A percentile compares a stretch with the other conserved stretches of the same genome.
phyloP scores from a whole-genome alignment of 2,329 filamentous ascomycete species.

The Fusarium palustre region DNA sequence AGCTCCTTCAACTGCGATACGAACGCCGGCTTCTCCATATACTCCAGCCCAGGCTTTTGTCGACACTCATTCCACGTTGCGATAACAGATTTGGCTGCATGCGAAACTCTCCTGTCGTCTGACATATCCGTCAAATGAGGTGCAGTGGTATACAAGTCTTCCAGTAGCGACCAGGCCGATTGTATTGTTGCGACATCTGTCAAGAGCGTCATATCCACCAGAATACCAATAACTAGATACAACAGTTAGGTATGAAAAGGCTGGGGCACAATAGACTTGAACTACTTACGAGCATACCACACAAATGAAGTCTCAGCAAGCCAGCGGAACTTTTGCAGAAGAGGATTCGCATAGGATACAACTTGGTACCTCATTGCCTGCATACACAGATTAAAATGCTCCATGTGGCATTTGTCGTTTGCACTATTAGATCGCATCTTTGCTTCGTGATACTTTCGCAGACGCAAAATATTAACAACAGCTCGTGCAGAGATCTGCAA shows the following conservation, averaged over 20 bases:
- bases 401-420: conserved; percentile 11
- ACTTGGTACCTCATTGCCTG: conserved; percentile 17
- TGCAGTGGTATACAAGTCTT: conserved; percentile 2
- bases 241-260: neutral
- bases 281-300: conserved; percentile 23
- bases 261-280: fast-evolving
- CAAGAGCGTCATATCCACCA: conserved; percentile 19
- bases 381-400: conserved; percentile 26
- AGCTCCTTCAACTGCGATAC: conserved; percentile 6
- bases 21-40: conserved; percentile 15
- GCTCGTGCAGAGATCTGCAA: conserved; percentile 18
- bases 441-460: conserved; percentile 15
- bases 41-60: conserved; percentile 4
- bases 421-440: neutral
- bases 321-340: conserved; percentile 8
- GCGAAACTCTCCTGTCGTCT: conserved; percentile 13
- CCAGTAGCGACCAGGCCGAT: conserved; percentile 12
- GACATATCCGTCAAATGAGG: conserved; percentile 7
- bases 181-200: neutral
- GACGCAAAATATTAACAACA: conserved; percentile 8
- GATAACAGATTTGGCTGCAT: conserved; percentile 23
- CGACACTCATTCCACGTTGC: conserved; percentile 25
- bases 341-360: conserved; percentile 1
- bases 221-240: conserved; percentile 10
- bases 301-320: conserved; percentile 3